Evolutionary conservation across 2,329 filamentous ascomycete genomes (phyloP).

Genomic region (Arthrobotrys pseudoclavata): DNA sequence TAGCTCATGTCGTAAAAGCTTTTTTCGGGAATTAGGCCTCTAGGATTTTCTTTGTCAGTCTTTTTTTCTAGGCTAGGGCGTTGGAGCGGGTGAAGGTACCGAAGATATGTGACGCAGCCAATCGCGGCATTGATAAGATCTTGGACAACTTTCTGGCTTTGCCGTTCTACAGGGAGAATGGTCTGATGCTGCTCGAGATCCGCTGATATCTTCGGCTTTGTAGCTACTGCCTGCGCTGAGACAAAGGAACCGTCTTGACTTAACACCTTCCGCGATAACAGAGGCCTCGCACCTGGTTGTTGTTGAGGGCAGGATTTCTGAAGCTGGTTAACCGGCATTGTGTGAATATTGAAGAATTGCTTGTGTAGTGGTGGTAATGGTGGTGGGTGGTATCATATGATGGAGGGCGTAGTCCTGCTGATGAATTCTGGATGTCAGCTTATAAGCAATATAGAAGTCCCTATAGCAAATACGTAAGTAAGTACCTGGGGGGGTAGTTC

Average conservation of each 20-base stretch:
- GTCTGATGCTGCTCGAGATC: slow-evolving; percentile 17
- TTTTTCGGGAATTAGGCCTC: slow-evolving; percentile 63
- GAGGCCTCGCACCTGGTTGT: background rate
- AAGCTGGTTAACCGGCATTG: slow-evolving; percentile 34
- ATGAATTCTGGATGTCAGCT: background rate
- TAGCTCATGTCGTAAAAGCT: slow-evolving; percentile 63
- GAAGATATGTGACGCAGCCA: slow-evolving; percentile 63
- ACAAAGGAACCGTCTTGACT: background rate
- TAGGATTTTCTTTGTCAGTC: slow-evolving; percentile 14
- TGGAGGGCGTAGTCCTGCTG: background rate
- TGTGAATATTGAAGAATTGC: background rate
- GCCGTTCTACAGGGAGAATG: slow-evolving; percentile 56
- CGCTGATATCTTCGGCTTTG: slow-evolving; percentile 3
- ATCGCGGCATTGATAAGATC: slow-evolving; percentile 63
- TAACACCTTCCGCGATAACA: background rate
- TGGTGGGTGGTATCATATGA: no score
- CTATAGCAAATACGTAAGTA: no score
- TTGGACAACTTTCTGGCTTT: slow-evolving; percentile 63
- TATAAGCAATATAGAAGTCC: no score
- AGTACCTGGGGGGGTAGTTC: no score
- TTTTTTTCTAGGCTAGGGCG: background rate
- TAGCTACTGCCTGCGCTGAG: background rate
- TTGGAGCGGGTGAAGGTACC: slow-evolving; percentile 45
- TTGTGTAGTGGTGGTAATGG: background rate
- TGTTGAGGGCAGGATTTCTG: slow-evolving; percentile 23